phyloP scores from a whole-genome alignment of 805 yeast genomes.

The Candida jianshihensis region DNA sequence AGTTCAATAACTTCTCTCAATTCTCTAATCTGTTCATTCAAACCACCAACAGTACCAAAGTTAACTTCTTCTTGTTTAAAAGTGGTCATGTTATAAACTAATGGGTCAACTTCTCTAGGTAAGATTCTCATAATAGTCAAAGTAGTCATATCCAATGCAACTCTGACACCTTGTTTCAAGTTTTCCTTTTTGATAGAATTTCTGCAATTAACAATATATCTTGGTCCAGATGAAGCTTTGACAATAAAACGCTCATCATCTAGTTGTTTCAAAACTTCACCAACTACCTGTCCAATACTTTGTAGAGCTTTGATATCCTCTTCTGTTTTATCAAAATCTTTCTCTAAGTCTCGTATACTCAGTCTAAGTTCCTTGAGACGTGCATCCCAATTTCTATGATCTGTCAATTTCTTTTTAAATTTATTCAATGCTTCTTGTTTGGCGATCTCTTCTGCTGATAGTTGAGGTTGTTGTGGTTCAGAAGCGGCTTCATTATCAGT shows the following conservation, averaged over 20 bases:
- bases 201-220: constrained; percentile 96
- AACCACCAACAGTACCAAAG: constrained; percentile 93
- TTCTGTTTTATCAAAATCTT: constrained; percentile 86
- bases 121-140: constrained; percentile 94
- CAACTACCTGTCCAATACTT: constrained; percentile 94
- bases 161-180: constrained; percentile 90
- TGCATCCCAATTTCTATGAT: constrained; percentile 93
- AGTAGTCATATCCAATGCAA: constrained; percentile 95
- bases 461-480: constrained; percentile 21
- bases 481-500: no score
- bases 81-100: constrained; percentile 96
- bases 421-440: constrained; percentile 71
- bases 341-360: constrained; percentile 76
- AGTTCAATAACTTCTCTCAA: constrained; percentile 95
- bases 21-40: constrained; percentile 92
- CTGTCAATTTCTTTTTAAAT: constrained; percentile 79
- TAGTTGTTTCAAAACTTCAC: constrained; percentile 91
- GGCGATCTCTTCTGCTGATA: constrained; percentile 50
- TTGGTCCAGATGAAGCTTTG: constrained; percentile 94
- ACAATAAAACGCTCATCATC: constrained; percentile 94
- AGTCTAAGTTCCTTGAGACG: constrained; percentile 78
- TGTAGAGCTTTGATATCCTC: constrained; percentile 95
- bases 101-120: constrained; percentile 97
- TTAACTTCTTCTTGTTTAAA: constrained; percentile 97
- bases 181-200: constrained; percentile 80